A percentile compares a stretch with the other conserved stretches of the same genome.
These are phyloP conservation scores for Yamadazyma conglobata DNA, from an alignment of 1,139 yeast genomes.

Conservation along the genomic window DNA sequence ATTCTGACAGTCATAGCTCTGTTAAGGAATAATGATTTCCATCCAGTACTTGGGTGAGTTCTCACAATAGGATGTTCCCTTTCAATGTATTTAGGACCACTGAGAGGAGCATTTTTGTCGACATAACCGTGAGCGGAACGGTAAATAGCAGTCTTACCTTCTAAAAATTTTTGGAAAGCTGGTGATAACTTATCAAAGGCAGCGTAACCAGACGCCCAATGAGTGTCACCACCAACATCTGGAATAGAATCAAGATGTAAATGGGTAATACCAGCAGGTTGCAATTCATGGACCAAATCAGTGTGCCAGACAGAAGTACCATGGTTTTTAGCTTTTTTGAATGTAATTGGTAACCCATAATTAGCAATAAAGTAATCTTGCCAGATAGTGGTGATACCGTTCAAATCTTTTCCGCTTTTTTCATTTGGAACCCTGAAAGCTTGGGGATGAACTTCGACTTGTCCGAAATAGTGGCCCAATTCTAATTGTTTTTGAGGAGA, in stretches of 20 bases:
- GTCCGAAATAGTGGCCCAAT: constrained; percentile 42
- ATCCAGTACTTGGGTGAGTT: constrained; percentile 44
- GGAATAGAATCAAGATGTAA: constrained; percentile 36
- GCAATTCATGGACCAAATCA: constrained; percentile 35
- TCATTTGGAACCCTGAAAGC: constrained; percentile 30
- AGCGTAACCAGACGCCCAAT: constrained; percentile 36
- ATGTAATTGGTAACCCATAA: constrained; percentile 21
- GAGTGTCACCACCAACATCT: constrained; percentile 34
- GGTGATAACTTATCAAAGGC: constrained; percentile 39
- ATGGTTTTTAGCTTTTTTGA: constrained; percentile 22
- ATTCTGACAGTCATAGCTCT: constrained; percentile 21
- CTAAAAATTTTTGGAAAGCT: constrained; percentile 33
- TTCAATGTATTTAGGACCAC: constrained; percentile 35
- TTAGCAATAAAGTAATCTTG: constrained; percentile 35
- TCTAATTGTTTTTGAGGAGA: constrained; percentile 45
- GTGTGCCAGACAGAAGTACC: constrained; percentile 39
- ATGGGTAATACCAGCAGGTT: constrained; percentile 39
- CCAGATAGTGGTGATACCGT: constrained; percentile 54
- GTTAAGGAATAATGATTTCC: constrained; percentile 39
- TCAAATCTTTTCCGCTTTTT: constrained; percentile 16
- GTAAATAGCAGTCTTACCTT: constrained; percentile 35
- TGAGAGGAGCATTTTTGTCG: constrained; percentile 30
- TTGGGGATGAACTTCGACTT: constrained; percentile 42
- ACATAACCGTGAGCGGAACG: constrained; percentile 32
- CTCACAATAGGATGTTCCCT: constrained; percentile 40